Percentiles rank a stretch among this genome's conserved stretches.
These are phyloP conservation scores for Phytophthora brassicae DNA, from an alignment of 352 stramenopile genomes.

Conservation along the genomic window DNA sequence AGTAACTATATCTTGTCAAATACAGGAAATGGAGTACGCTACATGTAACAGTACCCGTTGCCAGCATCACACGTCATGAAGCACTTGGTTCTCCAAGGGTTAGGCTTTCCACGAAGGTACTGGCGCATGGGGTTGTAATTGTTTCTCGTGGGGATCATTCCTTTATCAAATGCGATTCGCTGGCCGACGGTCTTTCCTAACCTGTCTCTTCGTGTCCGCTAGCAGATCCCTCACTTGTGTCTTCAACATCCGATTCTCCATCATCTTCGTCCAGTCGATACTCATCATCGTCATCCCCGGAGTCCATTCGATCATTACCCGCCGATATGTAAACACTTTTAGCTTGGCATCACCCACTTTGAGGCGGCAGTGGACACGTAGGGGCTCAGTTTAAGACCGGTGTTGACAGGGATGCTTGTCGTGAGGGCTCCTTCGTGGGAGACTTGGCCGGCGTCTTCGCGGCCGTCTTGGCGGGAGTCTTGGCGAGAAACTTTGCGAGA, in stretches of 20 bases:
- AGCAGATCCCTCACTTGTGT: no score
- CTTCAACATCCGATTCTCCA: no score
- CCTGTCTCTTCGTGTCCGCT: no score
- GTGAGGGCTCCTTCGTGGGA: no score
- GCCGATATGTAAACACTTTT: no score
- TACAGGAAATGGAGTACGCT: background rate
- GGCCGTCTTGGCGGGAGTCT: background rate
- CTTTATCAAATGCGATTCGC: constrained; percentile 5
- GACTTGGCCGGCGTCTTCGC: background rate
- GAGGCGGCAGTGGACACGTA: no score
- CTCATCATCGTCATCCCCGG: no score
- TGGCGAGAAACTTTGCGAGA: background rate
- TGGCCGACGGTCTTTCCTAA: background rate
- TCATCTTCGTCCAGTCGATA: no score
- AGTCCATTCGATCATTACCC: no score
- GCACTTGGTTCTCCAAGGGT: constrained; percentile 9
- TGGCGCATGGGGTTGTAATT: constrained; percentile 11
- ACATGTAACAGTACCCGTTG: constrained; percentile 12
- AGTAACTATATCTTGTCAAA: background rate
- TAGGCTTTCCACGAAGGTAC: background rate
- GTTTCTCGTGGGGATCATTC: constrained; percentile 10
- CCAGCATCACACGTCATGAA: constrained; percentile 2
- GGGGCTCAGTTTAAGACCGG: no score
- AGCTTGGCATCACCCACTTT: no score
- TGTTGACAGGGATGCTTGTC: no score